Evolutionary conservation across 2,329 filamentous ascomycete species (phyloP).

Genomic region (Chalaropsis thielavioides): DNA sequence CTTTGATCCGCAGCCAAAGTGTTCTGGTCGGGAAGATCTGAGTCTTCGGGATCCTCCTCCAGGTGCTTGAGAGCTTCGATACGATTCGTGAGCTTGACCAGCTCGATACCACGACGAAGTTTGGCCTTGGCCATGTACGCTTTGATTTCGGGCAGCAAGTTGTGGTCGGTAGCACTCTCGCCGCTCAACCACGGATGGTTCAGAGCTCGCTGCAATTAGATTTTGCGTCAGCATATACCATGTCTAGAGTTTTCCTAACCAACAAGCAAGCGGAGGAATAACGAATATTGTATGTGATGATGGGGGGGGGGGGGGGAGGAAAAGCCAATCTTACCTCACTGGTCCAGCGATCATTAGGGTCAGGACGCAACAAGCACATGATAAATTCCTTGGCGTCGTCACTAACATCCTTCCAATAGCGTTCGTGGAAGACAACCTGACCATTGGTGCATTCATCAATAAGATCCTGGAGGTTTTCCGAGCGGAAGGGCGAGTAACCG

Average conservation of each 20-base stretch:
- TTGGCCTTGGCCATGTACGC: conserved; percentile 84
- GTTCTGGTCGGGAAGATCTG: conserved; percentile 48
- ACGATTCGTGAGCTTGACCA: conserved; percentile 88
- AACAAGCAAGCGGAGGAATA: conserved; percentile 5
- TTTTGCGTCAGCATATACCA: conserved; percentile 3
- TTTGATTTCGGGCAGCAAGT: conserved; percentile 91
- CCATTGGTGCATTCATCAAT: conserved; percentile 84
- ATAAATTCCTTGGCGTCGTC: conserved; percentile 94
- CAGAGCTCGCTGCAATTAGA: conserved; percentile 48
- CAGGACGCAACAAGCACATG: conserved; percentile 59
- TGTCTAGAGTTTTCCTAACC: neutral
- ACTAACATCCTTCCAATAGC: conserved; percentile 97
- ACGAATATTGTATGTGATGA: neutral
- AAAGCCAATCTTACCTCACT: conserved; percentile 45
- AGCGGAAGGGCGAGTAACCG: conserved; percentile 94
- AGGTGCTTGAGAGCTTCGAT: conserved; percentile 90
- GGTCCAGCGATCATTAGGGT: conserved; percentile 60
- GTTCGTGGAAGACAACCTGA: conserved; percentile 84
- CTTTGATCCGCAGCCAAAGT: conserved; percentile 37
- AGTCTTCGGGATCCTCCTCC: conserved; percentile 67
- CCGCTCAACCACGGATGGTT: conserved; percentile 81
- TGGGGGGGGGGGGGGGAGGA: neutral
- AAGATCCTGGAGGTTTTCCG: conserved; percentile 80
- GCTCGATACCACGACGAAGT: conserved; percentile 83
- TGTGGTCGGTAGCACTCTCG: conserved; percentile 78